A percentile compares a stretch with the other conserved stretches of the same genome.
phyloP scores from a whole-genome alignment of 208 protist genomes.

The Wallacemonas collosoma region DNA sequence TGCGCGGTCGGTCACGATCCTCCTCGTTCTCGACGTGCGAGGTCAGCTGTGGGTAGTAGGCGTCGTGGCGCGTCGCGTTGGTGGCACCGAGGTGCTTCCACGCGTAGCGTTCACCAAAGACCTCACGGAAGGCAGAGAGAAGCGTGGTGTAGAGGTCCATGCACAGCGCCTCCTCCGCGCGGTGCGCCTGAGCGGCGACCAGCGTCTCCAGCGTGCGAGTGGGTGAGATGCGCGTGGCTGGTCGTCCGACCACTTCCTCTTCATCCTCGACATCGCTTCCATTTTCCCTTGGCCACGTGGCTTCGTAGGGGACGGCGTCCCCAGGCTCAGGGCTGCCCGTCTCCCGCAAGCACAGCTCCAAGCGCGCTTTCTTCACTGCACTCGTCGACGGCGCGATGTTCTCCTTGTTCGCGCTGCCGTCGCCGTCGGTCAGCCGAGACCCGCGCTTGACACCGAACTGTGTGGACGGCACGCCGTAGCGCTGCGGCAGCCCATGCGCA shows the following conservation, averaged over 20 bases:
- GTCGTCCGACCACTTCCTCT: slow-evolving; percentile 6
- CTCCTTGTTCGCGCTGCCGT: slow-evolving; percentile 10
- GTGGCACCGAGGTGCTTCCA: slow-evolving; percentile 70
- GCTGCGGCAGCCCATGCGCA: background rate
- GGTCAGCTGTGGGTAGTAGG: slow-evolving; percentile 3
- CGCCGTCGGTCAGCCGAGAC: background rate
- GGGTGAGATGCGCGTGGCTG: slow-evolving; percentile 43
- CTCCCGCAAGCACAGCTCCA: slow-evolving; percentile 12
- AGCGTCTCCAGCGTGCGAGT: slow-evolving; percentile 59
- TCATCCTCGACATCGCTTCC: slow-evolving; percentile 9
- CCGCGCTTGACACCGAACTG: background rate
- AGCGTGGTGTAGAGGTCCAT: slow-evolving; percentile 57
- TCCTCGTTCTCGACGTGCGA: background rate
- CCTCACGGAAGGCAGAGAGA: slow-evolving; percentile 62
- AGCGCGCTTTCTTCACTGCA: background rate
- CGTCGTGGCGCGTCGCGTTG: slow-evolving; percentile 67
- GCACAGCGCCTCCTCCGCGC: slow-evolving; percentile 42
- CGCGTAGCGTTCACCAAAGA: slow-evolving; percentile 79
- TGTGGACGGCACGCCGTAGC: background rate
- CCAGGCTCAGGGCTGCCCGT: slow-evolving; percentile 14
- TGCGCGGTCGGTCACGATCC: slow-evolving; percentile 7
- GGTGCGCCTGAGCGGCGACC: slow-evolving; percentile 32
- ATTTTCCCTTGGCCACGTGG: background rate
- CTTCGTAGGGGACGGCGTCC: slow-evolving; percentile 5
- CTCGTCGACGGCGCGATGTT: background rate